Percentiles rank a stretch among this genome's conserved stretches.
These are phyloP conservation scores for Paecilomyces sp. DNA, from an alignment of 2,329 filamentous ascomycete species.

Conservation along the genomic window DNA sequence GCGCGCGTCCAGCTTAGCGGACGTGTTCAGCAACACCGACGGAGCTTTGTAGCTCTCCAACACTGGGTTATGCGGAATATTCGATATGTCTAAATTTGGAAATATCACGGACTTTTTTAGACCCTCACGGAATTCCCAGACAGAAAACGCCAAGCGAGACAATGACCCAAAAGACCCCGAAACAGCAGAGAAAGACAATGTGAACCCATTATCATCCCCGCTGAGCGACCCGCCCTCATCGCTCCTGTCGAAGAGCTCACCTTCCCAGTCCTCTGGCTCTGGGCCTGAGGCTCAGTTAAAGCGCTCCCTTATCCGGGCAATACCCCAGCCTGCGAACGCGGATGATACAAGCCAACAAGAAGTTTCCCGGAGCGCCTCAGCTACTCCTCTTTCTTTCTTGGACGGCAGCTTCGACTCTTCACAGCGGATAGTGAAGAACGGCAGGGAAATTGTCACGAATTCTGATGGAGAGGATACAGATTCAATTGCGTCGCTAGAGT, in stretches of 20 bases:
- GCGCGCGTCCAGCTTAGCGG: background rate
- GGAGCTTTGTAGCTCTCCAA: background rate
- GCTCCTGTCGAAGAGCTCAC: constrained; percentile 9
- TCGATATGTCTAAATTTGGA: constrained; percentile 20
- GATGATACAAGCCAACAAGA: constrained; percentile 8
- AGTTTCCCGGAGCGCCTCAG: constrained; percentile 13
- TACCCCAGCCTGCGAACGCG: constrained; percentile 3
- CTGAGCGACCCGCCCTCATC: constrained; percentile 18
- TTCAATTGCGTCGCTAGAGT: constrained; percentile 49
- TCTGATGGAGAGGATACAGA: constrained; percentile 66
- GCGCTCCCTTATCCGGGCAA: constrained; percentile 8
- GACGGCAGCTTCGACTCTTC: constrained; percentile 23
- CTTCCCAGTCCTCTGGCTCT: constrained; percentile 10
- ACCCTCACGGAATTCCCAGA: constrained; percentile 22
- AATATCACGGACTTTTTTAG: constrained; percentile 44
- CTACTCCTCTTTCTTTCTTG: constrained; percentile 9
- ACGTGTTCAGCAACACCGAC: background rate
- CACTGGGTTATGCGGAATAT: background rate
- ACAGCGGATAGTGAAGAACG: constrained; percentile 51
- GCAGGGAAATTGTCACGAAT: constrained; percentile 50
- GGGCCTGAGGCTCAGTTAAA: constrained; percentile 9
- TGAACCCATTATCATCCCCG: constrained; percentile 19
- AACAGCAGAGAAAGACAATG: constrained; percentile 8
- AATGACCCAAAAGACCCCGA: constrained; percentile 6
- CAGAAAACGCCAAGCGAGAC: background rate